These are phyloP conservation scores for Zasmidium angulare DNA, from an alignment of 2,329 filamentous ascomycete genomes.

Conservation along the genomic window DNA sequence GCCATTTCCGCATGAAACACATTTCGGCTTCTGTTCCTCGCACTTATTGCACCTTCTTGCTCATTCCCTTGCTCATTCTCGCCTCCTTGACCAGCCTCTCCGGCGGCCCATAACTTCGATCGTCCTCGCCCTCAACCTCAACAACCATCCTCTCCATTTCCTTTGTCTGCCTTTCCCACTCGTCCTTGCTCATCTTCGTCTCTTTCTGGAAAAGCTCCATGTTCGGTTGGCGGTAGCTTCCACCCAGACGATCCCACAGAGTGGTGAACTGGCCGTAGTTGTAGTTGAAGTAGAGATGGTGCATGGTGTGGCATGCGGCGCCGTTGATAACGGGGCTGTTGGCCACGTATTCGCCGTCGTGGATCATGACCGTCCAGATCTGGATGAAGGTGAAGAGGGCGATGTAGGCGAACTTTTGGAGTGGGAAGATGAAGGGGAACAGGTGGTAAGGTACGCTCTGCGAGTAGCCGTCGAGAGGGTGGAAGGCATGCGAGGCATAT, in stretches of 20 bases:
- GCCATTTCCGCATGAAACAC: neutral
- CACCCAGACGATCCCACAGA: constrained; percentile 83
- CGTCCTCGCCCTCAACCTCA: constrained; percentile 65
- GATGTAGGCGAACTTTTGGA: constrained; percentile 88
- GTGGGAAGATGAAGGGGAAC: constrained; percentile 87
- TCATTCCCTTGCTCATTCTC: constrained; percentile 36
- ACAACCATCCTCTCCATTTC: constrained; percentile 75
- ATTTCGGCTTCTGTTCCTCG: neutral
- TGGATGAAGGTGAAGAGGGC: constrained; percentile 89
- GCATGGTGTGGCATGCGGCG: constrained; percentile 88
- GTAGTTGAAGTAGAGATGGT: constrained; percentile 84
- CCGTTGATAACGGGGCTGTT: constrained; percentile 92
- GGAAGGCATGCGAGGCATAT: constrained; percentile 89
- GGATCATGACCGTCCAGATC: constrained; percentile 94
- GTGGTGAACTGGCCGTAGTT: constrained; percentile 97
- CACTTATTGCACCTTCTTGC: constrained; percentile 38
- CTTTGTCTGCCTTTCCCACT: constrained; percentile 75
- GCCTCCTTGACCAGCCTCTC: constrained; percentile 35
- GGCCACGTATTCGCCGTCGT: constrained; percentile 92
- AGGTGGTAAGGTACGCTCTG: constrained; percentile 91
- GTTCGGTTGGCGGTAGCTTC: constrained; percentile 84
- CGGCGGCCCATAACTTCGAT: constrained; percentile 43
- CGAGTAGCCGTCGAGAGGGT: constrained; percentile 85
- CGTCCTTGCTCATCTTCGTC: constrained; percentile 76
- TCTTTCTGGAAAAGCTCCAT: constrained; percentile 81